Conservation (phyloP, 495 filamentous ascomycete genomes). For the Glonium stellatum region DNA sequence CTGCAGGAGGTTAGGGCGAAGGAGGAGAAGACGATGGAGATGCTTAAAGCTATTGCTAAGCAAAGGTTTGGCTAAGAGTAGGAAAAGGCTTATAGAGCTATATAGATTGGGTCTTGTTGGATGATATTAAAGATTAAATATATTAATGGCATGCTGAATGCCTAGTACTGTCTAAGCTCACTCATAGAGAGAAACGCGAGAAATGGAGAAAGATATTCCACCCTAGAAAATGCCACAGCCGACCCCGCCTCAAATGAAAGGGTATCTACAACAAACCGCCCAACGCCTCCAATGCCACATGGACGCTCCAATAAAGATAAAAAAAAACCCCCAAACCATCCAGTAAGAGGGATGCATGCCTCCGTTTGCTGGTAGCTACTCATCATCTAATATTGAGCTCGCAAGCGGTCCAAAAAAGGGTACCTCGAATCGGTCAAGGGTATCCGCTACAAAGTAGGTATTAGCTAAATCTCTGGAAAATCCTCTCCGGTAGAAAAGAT, state of each 20-base stretch:
- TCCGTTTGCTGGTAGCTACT: constrained; percentile 42
- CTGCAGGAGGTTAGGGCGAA: constrained; percentile 48
- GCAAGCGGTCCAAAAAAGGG: constrained; percentile 80
- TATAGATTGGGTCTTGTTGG: no score
- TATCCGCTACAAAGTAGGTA: constrained; percentile 54
- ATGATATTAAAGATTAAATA: no score
- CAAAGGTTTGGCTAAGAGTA: constrained; percentile 46
- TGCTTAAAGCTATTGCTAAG: constrained; percentile 55
- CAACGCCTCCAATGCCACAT: not conserved
- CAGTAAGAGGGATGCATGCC: not conserved
- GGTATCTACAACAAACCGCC: not conserved
- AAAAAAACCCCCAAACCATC: not conserved
- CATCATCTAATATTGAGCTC: constrained; percentile 86
- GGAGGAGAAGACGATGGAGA: constrained; percentile 62
- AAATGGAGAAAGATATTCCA: not conserved
- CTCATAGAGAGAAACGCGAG: no score
- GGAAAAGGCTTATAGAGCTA: not conserved
- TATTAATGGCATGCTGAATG: no score
- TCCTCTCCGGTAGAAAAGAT: no score
- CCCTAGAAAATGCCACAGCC: no score
- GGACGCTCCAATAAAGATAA: not conserved
- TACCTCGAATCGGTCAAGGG: constrained; percentile 85
- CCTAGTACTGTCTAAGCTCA: no score
- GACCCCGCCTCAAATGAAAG: no score
- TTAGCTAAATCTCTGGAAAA: no score